Percentiles rank a stretch among this genome's conserved stretches.
Evolutionary conservation across 2,329 filamentous ascomycete species (phyloP).

Genomic region (Fusarium lyarnte): DNA sequence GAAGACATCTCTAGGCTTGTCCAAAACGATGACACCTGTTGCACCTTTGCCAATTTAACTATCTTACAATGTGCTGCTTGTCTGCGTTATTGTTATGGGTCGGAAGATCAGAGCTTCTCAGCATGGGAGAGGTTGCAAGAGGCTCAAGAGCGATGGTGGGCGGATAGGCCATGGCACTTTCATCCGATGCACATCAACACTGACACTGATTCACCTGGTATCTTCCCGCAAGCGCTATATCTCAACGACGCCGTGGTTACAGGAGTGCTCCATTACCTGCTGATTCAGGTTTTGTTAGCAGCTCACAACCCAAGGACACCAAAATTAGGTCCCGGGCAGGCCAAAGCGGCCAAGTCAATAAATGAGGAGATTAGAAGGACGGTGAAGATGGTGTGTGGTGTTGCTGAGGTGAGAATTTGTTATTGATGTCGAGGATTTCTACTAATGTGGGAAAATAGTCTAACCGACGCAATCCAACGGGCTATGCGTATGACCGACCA

Average conservation of each 20-base stretch:
- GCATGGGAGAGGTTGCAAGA: slow-evolving; percentile 37
- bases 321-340: slow-evolving; percentile 40
- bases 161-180: slow-evolving; percentile 43
- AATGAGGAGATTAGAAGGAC: slow-evolving; percentile 44
- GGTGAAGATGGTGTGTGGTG: slow-evolving; percentile 43
- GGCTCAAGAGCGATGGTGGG: slow-evolving; percentile 44
- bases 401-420: slow-evolving; percentile 38
- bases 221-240: slow-evolving; percentile 39
- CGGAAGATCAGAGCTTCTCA: slow-evolving; percentile 38
- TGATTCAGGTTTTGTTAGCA: slow-evolving; percentile 42
- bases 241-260: slow-evolving; percentile 44
- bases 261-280: slow-evolving; percentile 42
- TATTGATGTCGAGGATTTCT: neutral
- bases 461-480: slow-evolving; percentile 36
- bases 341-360: slow-evolving; percentile 37
- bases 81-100: slow-evolving; percentile 44
- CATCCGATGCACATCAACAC: slow-evolving; percentile 40
- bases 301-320: slow-evolving; percentile 44
- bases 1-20: slow-evolving; percentile 36
- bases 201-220: neutral
- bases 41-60: slow-evolving; percentile 41
- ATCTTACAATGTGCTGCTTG: slow-evolving; percentile 44
- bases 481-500: slow-evolving; percentile 30
- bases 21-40: slow-evolving; percentile 39
- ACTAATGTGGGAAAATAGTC: slow-evolving; percentile 19